Base-by-base conservation (phyloP, 2,329 filamentous ascomycete genomes). In the Fusarium lateritium region DNA sequence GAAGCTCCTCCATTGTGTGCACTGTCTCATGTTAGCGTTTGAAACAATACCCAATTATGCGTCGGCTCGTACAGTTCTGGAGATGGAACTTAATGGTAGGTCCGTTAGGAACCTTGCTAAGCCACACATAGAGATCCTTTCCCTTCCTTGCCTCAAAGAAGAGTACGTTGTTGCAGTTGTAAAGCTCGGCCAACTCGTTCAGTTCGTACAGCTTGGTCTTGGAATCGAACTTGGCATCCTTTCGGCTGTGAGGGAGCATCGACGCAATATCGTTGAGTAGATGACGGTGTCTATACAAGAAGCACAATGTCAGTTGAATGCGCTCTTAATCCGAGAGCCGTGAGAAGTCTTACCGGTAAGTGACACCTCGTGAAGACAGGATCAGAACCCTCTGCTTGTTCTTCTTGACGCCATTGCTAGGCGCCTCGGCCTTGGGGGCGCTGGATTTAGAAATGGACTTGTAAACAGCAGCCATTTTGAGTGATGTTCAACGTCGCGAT, bases 131-230 rank as follows among this genome's bases (percentile, higher is more conserved):
- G 21, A 98, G 85, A 84, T 98, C 96, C 81, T 97, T 91, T 62
- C 92, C 93, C 81, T 98, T 99, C 64, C 94, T 88, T 45, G 94
- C 94, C 83, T 99, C 95, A 78, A 98, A 97, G 83, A 97, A 99
- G 66, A 98, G 87, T 59, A 96, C 89, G 78, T 97, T 95, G 83
- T 97, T 97, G 87, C 93, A 97, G 78, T 96, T 97, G 85, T 97
- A 96, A 31, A 97, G 74, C 76, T 91, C 89, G 59, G 85, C 85
- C 42, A 89, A 83, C 76, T 94, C 93, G 82, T 96, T 96, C 52
- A 97, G 88, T 78, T 92, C 85, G 86, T 89, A 87, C 73, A 94
- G 86, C 84, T 96, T 94, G 38, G 93, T 94, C 83, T 98, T 98
- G 54, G 94, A 96, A 80, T 99, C 96, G 71, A 98, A 93, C 82